Evolutionary conservation across 176 grass and related monocot species (phyloP).

Genomic region (Neostapfia colusana): DNA sequence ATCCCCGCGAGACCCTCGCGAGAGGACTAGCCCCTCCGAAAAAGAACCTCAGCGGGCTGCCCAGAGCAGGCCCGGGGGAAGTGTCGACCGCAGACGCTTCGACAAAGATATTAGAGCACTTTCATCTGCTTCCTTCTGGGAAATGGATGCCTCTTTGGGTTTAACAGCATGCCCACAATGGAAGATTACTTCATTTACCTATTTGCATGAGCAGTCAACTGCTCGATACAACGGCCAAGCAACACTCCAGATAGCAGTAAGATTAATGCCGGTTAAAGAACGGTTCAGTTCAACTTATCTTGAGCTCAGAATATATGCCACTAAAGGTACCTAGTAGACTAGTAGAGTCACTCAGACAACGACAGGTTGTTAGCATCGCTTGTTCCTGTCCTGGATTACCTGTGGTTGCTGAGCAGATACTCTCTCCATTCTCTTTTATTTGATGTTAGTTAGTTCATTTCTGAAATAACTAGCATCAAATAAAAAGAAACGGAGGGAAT

Average conservation of each 20-base stretch:
- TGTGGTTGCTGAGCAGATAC: slow-evolving; percentile 4
- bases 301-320: background rate
- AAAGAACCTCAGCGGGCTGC: too few species aligned
- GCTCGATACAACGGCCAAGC: slow-evolving; percentile 48
- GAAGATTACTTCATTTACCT: slow-evolving; percentile 65
- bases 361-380: slow-evolving; percentile 2
- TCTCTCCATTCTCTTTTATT: too few species aligned
- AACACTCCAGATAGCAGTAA: background rate
- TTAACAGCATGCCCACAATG: slow-evolving; percentile 65
- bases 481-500: too few species aligned
- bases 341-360: background rate
- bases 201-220: too few species aligned
- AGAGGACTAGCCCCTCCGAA: too few species aligned
- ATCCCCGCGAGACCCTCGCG: too few species aligned
- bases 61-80: too few species aligned
- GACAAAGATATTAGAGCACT: too few species aligned
- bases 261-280: slow-evolving; percentile 1
- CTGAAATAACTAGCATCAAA: too few species aligned
- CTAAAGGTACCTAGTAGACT: slow-evolving; percentile 11
- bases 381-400: slow-evolving; percentile 4
- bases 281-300: background rate
- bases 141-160: slow-evolving; percentile 65
- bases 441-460: too few species aligned
- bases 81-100: too few species aligned
- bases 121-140: slow-evolving; percentile 70